Evolutionary conservation across 2,329 filamentous ascomycete genomes (phyloP).

Genomic region (Pseudohalonectria lignicola): DNA sequence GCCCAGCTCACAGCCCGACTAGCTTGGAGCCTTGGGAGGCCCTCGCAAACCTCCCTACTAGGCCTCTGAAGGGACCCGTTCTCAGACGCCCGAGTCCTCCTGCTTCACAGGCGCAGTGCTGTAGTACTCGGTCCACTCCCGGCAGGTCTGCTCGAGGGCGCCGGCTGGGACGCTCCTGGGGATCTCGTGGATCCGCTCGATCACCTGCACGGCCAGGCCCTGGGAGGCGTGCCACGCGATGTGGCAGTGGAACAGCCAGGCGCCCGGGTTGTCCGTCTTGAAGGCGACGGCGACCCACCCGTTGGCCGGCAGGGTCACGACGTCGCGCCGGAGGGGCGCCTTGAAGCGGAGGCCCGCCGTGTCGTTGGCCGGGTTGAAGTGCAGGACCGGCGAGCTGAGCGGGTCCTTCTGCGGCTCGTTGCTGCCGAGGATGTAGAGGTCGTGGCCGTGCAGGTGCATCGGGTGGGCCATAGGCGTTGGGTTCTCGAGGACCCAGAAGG

Average conservation of each 20-base stretch:
- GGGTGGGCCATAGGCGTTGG: constrained; percentile 13
- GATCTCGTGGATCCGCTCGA: constrained; percentile 18
- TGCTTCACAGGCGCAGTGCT: constrained; percentile 3
- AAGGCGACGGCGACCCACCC: constrained; percentile 35
- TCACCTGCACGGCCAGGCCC: constrained; percentile 37
- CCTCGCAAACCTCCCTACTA: no score
- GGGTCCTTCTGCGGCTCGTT: constrained; percentile 4
- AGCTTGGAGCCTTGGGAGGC: no score
- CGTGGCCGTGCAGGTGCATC: constrained; percentile 16
- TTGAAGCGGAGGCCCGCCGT: constrained; percentile 15
- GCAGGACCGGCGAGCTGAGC: constrained; percentile 1
- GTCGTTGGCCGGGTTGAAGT: constrained; percentile 8
- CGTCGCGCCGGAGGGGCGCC: constrained; percentile 33
- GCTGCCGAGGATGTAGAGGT: constrained; percentile 14
- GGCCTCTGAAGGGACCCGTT: not conserved
- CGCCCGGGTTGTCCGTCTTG: constrained; percentile 34
- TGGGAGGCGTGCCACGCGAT: constrained; percentile 35
- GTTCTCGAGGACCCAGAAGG: constrained; percentile 20
- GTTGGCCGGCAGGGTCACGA: constrained; percentile 24
- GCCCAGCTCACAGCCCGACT: no score
- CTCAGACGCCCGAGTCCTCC: constrained; percentile 8
- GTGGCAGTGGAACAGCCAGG: constrained; percentile 34
- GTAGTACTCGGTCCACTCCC: constrained; percentile 9
- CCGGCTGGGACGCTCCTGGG: not conserved
- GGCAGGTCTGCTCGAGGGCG: constrained; percentile 7